Percentiles rank a stretch among this genome's conserved stretches.
These are phyloP conservation scores for Cerioporus squamosus DNA, from an alignment of 1,284 basidiomycete species.

Conservation along the genomic window DNA sequence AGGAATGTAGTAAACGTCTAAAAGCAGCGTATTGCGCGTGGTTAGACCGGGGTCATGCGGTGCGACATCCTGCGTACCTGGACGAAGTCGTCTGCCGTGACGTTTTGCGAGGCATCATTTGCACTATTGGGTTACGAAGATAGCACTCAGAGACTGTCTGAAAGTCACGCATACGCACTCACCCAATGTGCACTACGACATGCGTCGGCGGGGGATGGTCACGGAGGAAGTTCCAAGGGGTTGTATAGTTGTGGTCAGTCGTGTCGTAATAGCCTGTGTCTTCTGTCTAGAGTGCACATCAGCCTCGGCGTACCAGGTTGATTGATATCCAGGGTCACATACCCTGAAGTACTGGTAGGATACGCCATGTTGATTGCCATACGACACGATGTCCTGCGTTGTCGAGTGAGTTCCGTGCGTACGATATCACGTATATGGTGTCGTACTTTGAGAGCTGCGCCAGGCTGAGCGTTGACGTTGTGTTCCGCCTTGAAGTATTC, in stretches of 20 bases:
- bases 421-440: background rate
- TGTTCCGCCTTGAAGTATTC: conserved; percentile 59
- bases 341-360: conserved; percentile 55
- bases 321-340: background rate
- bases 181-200: conserved; percentile 61
- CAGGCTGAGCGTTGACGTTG: conserved; percentile 55
- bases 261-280: conserved; percentile 59
- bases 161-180: conserved; percentile 7
- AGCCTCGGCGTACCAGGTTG: background rate
- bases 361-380: conserved; percentile 58
- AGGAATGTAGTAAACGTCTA: conserved; percentile 55
- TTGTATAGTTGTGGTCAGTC: conserved; percentile 61
- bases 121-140: too few relatives aligned
- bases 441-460: conserved; percentile 51
- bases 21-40: background rate
- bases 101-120: conserved; percentile 52
- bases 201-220: conserved; percentile 54
- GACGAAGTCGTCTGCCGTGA: conserved; percentile 48
- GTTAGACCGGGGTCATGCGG: background rate
- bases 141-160: background rate
- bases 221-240: conserved; percentile 56
- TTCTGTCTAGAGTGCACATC: conserved; percentile 46
- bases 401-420: background rate
- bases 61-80: conserved; percentile 34
- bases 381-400: conserved; percentile 55